Conservation (phyloP, 164 flowering plant species). For the Annona squamosa region DNA sequence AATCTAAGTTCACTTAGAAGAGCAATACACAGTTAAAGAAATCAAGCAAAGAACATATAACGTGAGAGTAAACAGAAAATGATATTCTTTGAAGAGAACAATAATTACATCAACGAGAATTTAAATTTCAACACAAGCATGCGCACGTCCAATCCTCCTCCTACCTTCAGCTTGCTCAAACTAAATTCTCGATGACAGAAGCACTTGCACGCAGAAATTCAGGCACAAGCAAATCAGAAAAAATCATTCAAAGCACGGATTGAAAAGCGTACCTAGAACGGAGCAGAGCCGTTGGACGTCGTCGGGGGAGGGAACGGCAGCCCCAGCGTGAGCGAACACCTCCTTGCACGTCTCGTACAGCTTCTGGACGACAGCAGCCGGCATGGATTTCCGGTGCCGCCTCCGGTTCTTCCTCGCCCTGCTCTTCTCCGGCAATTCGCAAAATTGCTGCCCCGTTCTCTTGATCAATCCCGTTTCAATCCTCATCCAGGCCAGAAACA, state of each 20-base stretch:
- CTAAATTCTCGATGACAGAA: not conserved
- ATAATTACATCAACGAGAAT: not conserved
- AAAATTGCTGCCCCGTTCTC: conserved; percentile 5
- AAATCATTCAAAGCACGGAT: not conserved
- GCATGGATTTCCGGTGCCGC: not conserved
- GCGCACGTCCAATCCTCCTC: not conserved
- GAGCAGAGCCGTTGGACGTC: conserved; percentile 38
- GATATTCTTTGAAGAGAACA: not conserved
- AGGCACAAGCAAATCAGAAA: not conserved
- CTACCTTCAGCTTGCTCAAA: not conserved
- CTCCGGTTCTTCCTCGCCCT: conserved; percentile 10
- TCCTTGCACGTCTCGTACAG: conserved; percentile 36
- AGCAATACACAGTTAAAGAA: not conserved
- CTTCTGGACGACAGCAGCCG: conserved; percentile 30
- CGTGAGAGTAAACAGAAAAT: not conserved
- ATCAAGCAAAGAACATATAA: not conserved
- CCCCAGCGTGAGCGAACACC: conserved; percentile 41
- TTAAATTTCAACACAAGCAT: not conserved
- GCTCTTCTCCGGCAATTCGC: conserved; percentile 5
- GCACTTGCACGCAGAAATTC: not conserved
- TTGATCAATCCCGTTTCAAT: conserved; percentile 21
- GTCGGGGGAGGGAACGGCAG: conserved; percentile 41
- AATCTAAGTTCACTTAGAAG: too few species aligned
- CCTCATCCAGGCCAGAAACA: conserved; percentile 8
- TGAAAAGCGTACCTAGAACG: conserved; percentile 41